phyloP scores from a whole-genome alignment of 2,329 filamentous ascomycete genomes.

The Monosporascus sp. region DNA sequence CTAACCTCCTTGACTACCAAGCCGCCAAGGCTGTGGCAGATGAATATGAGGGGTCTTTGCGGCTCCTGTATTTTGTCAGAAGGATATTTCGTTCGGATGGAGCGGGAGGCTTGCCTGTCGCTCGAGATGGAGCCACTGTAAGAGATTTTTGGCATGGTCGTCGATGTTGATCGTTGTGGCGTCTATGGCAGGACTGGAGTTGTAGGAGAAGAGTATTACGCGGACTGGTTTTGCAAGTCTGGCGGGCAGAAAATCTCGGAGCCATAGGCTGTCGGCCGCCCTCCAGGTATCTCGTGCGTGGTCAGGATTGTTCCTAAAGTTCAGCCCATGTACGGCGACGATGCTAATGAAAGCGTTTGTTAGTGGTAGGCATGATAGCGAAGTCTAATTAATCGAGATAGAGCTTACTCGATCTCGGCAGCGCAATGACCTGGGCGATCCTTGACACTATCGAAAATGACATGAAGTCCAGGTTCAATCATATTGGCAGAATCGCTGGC shows the following conservation, averaged over 20 bases:
- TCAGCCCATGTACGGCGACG: slow-evolving; percentile 11
- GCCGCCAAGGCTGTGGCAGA: slow-evolving; percentile 10
- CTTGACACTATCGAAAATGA: too few relatives aligned
- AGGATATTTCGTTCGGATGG: neutral
- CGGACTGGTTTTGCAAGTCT: slow-evolving; percentile 1
- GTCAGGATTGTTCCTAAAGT: slow-evolving; percentile 4
- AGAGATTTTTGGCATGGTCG: slow-evolving; percentile 10
- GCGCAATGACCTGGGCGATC: too few relatives aligned
- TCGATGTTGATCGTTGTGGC: slow-evolving; percentile 3
- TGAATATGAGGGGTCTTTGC: slow-evolving; percentile 10
- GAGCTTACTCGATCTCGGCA: too few relatives aligned
- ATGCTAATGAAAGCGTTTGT: slow-evolving; percentile 3
- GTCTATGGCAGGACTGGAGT: slow-evolving; percentile 8
- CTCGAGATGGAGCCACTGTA: slow-evolving; percentile 1
- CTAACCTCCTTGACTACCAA: slow-evolving; percentile 9
- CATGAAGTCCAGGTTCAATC: too few relatives aligned
- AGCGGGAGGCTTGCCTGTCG: neutral
- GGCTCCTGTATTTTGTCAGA: slow-evolving; percentile 1
- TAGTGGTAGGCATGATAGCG: too few relatives aligned
- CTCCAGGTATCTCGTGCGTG: slow-evolving; percentile 10
- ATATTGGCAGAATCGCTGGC: too few relatives aligned
- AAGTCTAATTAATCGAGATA: too few relatives aligned
- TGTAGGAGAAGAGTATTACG: slow-evolving; percentile 10
- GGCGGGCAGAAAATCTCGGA: slow-evolving; percentile 9
- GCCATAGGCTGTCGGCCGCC: slow-evolving; percentile 5